A percentile compares a stretch with the other conserved stretches of the same genome.
These are phyloP conservation scores for Hypoxylon intermedium DNA, from an alignment of 495 filamentous ascomycete species.

Conservation along the genomic window DNA sequence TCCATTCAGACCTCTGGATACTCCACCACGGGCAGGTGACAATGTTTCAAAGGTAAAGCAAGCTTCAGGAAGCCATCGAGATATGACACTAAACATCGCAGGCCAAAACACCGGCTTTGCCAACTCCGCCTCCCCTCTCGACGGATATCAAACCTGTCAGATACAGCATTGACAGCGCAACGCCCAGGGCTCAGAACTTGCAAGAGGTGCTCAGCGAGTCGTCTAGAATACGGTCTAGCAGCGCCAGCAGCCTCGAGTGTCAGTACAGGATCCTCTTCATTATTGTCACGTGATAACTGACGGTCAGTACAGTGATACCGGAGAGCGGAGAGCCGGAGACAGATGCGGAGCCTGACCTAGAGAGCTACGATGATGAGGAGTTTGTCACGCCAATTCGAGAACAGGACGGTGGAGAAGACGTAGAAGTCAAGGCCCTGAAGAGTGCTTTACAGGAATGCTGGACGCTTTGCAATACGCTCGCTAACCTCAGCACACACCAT, in stretches of 20 bases:
- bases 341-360: constrained; percentile 43
- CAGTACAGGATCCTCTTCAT: constrained; percentile 31
- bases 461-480: constrained; percentile 91
- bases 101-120: constrained; percentile 49
- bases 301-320: constrained; percentile 53
- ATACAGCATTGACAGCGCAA: constrained; percentile 72
- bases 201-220: constrained; percentile 64
- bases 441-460: constrained; percentile 87
- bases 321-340: constrained; percentile 52
- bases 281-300: constrained; percentile 11
- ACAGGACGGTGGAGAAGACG: constrained; percentile 56
- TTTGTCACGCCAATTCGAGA: constrained; percentile 50
- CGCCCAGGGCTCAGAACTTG: constrained; percentile 82
- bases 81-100: constrained; percentile 33
- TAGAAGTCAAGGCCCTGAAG: constrained; percentile 74
- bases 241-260: constrained; percentile 77
- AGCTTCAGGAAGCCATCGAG: constrained; percentile 5
- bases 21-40: constrained; percentile 38
- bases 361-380: constrained; percentile 50
- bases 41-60: constrained; percentile 46
- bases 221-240: constrained; percentile 54
- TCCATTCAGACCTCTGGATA: constrained; percentile 30
- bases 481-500: constrained; percentile 83
- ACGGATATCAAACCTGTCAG: constrained; percentile 71
- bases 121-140: constrained; percentile 67